A percentile compares a stretch with the other conserved stretches of the same genome.
Conservation (phyloP, 192 early-diverging fungal genomes). For the Coemansia sp. region DNA sequence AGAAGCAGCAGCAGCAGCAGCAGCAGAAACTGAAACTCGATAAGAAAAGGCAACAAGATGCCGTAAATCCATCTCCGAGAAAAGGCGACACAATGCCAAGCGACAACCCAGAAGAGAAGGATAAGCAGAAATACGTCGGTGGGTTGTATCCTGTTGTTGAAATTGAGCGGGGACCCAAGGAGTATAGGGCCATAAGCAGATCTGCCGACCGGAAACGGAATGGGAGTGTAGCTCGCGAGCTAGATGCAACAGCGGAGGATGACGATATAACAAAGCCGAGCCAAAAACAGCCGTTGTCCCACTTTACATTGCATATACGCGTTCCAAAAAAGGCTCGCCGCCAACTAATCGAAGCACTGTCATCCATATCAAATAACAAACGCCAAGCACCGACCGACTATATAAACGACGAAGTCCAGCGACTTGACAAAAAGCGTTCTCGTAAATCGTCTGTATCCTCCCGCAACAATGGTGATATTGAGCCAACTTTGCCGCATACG, state of each 20-base stretch:
- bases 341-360: constrained; percentile 31
- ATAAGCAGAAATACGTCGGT: neutral
- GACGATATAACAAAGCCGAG: neutral
- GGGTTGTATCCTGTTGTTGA: neutral
- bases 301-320: constrained; percentile 27
- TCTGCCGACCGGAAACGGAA: neutral
- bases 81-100: neutral
- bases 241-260: neutral
- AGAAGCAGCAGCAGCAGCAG: no score
- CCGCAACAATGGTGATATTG: neutral
- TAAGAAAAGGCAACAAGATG: constrained; percentile 13
- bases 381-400: constrained; percentile 7
- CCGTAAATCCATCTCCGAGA: neutral
- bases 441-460: constrained; percentile 14
- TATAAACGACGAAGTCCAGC: neutral
- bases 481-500: neutral
- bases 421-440: constrained; percentile 14
- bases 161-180: neutral
- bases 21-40: neutral
- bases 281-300: constrained; percentile 21
- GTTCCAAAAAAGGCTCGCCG: constrained; percentile 42
- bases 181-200: neutral
- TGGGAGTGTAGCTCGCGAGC: neutral
- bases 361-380: constrained; percentile 5
- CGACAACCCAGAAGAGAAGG: neutral